Percentiles rank a stretch among this genome's conserved stretches.
phyloP scores from a whole-genome alignment of 495 filamentous ascomycete genomes.

The Neurospora sublineolata region DNA sequence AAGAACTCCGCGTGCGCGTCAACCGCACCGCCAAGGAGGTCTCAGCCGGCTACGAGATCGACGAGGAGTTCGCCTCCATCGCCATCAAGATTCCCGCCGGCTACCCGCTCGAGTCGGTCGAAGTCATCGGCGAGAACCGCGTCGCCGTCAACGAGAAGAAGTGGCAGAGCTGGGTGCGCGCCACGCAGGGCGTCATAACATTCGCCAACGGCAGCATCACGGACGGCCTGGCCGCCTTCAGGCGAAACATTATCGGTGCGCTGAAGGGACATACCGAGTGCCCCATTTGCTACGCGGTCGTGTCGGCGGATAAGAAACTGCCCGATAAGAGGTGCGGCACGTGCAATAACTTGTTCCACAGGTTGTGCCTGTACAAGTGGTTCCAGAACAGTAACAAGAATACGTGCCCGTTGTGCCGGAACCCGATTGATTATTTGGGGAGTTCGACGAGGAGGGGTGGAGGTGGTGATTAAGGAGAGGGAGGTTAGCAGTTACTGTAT shows the following conservation, averaged over 20 bases:
- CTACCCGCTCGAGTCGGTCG: conserved; percentile 69
- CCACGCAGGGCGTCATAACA: conserved; percentile 83
- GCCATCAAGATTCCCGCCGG: conserved; percentile 62
- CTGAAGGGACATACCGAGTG: conserved; percentile 92
- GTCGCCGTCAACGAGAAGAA: conserved; percentile 81
- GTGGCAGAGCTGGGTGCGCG: conserved; percentile 76
- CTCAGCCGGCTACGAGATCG: conserved; percentile 69
- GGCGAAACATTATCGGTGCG: conserved; percentile 69
- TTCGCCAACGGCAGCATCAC: conserved; percentile 79
- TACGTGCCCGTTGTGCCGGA: conserved; percentile 82
- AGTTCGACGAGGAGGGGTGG: conserved; percentile 12
- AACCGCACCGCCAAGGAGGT: conserved; percentile 59
- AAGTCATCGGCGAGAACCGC: conserved; percentile 65
- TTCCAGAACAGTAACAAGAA: conserved; percentile 85
- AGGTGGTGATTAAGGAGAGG: background rate
- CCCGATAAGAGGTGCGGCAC: conserved; percentile 86
- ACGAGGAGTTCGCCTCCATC: conserved; percentile 74
- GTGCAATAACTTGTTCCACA: conserved; percentile 91
- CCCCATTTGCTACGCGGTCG: conserved; percentile 92
- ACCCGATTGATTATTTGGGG: conserved; percentile 59
- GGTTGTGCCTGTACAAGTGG: conserved; percentile 84
- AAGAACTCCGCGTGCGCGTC: conserved; percentile 61
- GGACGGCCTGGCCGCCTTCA: conserved; percentile 74
- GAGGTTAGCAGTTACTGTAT: background rate
- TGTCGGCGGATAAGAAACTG: conserved; percentile 73